Conservation (phyloP, 768 basidiomycete genomes). For the Agaricus sinodeliciosus region DNA sequence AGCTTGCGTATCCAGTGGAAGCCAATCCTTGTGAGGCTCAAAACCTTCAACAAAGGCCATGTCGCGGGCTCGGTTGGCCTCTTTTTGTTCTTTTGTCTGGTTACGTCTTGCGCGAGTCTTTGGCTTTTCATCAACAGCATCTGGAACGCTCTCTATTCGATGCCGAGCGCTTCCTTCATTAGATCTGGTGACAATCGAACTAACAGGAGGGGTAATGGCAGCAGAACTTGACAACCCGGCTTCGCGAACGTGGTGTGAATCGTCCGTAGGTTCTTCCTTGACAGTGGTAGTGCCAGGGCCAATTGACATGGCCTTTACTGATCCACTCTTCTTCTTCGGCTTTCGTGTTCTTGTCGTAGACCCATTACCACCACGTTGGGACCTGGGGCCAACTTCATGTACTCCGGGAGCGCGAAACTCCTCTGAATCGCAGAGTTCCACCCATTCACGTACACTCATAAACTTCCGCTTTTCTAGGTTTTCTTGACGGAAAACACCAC, state of each 20-base stretch:
- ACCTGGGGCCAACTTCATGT: constrained; percentile 56
- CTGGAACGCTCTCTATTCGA: background rate
- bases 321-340: constrained; percentile 35
- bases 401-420: constrained; percentile 72
- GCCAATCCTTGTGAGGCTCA: constrained; percentile 69
- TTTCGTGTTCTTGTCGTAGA: constrained; percentile 29
- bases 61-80: constrained; percentile 42
- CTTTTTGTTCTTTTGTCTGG: constrained; percentile 18
- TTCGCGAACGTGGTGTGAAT: constrained; percentile 20
- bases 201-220: constrained; percentile 34
- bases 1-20: constrained; percentile 65
- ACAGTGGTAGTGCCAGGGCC: constrained; percentile 34
- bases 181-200: constrained; percentile 25
- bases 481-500: constrained; percentile 83
- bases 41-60: constrained; percentile 62
- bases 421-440: constrained; percentile 64
- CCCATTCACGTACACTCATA: constrained; percentile 87
- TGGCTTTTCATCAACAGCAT: constrained; percentile 18
- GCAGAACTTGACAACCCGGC: constrained; percentile 13
- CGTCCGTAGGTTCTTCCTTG: constrained; percentile 46
- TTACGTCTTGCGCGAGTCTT: constrained; percentile 9
- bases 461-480: constrained; percentile 84
- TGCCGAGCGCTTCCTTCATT: background rate
- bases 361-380: constrained; percentile 22
- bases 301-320: constrained; percentile 31